A percentile compares a stretch with the other conserved stretches of the same genome.
phyloP scores from a whole-genome alignment of 371 early-diverging fungal genomes.

The Apophysomyces elegans region DNA sequence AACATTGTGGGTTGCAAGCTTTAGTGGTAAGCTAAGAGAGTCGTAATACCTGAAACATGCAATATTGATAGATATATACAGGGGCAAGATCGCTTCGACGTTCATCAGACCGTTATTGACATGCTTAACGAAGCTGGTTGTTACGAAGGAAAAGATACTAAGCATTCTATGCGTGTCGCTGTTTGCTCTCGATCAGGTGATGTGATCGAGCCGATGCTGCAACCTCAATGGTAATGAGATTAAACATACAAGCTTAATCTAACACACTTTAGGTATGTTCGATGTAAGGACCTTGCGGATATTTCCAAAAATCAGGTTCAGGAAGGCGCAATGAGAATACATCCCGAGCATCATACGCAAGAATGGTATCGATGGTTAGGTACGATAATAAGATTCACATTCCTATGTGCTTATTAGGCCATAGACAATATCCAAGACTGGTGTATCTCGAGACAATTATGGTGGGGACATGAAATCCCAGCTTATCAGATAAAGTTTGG shows the following conservation, averaged over 20 bases:
- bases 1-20: conserved; percentile 59
- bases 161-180: conserved; percentile 90
- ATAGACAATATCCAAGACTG: conserved; percentile 94
- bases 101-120: conserved; percentile 72
- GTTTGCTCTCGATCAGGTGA: conserved; percentile 92
- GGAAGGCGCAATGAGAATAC: conserved; percentile 72
- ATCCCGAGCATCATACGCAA: conserved; percentile 81
- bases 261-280: conserved; percentile 73
- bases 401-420: too few species aligned
- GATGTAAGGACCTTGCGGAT: conserved; percentile 81
- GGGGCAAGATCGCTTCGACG: conserved; percentile 86
- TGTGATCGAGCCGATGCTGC: conserved; percentile 96
- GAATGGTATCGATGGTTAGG: conserved; percentile 97
- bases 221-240: conserved; percentile 95
- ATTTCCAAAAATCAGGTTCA: conserved; percentile 75
- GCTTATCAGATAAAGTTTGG: conserved; percentile 78
- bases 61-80: conserved; percentile 21
- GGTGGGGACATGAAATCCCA: conserved; percentile 99
- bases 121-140: conserved; percentile 63
- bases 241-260: not conserved
- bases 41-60: conserved; percentile 15
- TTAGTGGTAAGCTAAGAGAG: conserved; percentile 48
- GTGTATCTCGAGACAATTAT: conserved; percentile 98
- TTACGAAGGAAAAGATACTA: conserved; percentile 76
- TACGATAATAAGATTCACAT: conserved; percentile 28